These are phyloP conservation scores for Aspergillus ellipticus DNA, from an alignment of 495 filamentous ascomycete genomes.

Conservation along the genomic window DNA sequence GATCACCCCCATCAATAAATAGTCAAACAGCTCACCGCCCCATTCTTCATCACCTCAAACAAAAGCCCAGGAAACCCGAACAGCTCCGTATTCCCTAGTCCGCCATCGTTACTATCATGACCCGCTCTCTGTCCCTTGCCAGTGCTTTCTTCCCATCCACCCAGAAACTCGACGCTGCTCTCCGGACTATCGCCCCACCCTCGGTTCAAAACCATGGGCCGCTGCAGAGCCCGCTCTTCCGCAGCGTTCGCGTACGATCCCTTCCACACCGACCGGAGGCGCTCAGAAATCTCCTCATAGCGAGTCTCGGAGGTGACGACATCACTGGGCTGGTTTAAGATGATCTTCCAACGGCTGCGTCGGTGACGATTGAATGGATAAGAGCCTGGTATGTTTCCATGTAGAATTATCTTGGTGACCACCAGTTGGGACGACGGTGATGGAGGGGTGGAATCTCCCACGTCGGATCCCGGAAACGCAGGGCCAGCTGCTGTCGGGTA, in stretches of 20 bases:
- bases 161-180: slow-evolving; percentile 82
- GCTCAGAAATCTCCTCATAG: slow-evolving; percentile 64
- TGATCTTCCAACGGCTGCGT: slow-evolving; percentile 80
- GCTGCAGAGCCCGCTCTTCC: slow-evolving; percentile 60
- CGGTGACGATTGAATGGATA: slow-evolving; percentile 96
- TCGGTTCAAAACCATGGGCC: slow-evolving; percentile 83
- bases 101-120: slow-evolving; percentile 51
- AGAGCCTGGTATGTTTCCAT: slow-evolving; percentile 91
- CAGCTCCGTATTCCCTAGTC: slow-evolving; percentile 73
- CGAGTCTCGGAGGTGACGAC: slow-evolving; percentile 69
- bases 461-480: slow-evolving; percentile 50
- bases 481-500: slow-evolving; percentile 65
- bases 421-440: slow-evolving; percentile 59
- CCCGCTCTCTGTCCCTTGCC: slow-evolving; percentile 38
- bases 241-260: slow-evolving; percentile 56
- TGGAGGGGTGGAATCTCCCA: slow-evolving; percentile 33
- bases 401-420: slow-evolving; percentile 84
- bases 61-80: slow-evolving; percentile 92
- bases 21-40: slow-evolving; percentile 83
- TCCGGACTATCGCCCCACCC: slow-evolving; percentile 90
- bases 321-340: slow-evolving; percentile 36
- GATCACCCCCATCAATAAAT: slow-evolving; percentile 56
- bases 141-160: slow-evolving; percentile 80
- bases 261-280: slow-evolving; percentile 70
- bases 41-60: slow-evolving; percentile 95